Conservation (phyloP, 164 flowering plant species). For the Protea cynaroides region DNA sequence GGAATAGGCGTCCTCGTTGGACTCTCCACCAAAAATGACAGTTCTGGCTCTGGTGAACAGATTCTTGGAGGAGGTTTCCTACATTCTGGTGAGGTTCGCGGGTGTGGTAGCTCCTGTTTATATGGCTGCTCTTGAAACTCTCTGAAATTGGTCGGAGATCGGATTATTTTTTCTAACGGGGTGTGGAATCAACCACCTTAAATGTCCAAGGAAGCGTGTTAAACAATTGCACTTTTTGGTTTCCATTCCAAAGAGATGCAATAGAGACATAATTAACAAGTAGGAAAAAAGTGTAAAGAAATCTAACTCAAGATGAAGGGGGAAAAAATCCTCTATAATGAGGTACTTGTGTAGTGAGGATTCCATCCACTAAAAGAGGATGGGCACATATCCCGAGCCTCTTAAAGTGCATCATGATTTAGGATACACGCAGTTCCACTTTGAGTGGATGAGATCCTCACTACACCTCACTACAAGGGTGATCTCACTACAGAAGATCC, state of each 20-base stretch:
- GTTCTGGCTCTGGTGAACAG: slow-evolving; percentile 21
- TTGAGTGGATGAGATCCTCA: too few species aligned
- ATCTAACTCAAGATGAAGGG: slow-evolving; percentile 29
- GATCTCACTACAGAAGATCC: too few species aligned
- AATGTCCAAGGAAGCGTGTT: background rate
- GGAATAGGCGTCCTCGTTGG: slow-evolving; percentile 27
- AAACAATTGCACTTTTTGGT: background rate
- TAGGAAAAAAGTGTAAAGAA: background rate
- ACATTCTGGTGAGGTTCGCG: slow-evolving; percentile 11
- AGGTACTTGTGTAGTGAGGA: too few species aligned
- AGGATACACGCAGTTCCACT: too few species aligned
- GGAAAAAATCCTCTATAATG: too few species aligned
- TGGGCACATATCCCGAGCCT: too few species aligned
- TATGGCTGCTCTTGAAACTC: slow-evolving; percentile 15
- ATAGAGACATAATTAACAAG: too few species aligned
- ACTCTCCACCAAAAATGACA: slow-evolving; percentile 8
- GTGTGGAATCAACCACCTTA: slow-evolving; percentile 35
- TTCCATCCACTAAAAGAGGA: too few species aligned
- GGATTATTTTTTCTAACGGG: slow-evolving; percentile 23
- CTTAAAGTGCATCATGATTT: too few species aligned
- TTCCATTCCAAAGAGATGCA: background rate
- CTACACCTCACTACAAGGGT: too few species aligned
- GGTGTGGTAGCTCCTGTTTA: slow-evolving; percentile 3
- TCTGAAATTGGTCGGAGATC: slow-evolving; percentile 26
- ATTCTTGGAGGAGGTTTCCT: slow-evolving; percentile 11